Percentiles rank a stretch among this genome's conserved stretches.
These are phyloP conservation scores for Platanthera zijinensis DNA, from an alignment of 106 monocot genomes.

Conservation along the genomic window DNA sequence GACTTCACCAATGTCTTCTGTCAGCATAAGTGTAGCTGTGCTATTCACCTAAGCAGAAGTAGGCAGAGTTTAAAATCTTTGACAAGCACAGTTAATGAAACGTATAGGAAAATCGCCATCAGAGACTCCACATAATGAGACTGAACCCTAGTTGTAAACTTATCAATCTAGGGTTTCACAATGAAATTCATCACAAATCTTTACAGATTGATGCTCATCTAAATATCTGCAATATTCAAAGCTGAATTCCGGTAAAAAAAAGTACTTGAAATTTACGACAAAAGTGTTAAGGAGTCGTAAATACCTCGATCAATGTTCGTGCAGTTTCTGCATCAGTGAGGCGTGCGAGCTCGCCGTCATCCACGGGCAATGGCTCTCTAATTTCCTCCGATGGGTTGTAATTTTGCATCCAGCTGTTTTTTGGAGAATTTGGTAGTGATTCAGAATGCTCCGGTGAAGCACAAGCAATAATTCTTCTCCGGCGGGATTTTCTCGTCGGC, in stretches of 20 bases:
- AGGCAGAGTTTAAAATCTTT: background rate
- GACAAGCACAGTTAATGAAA: background rate
- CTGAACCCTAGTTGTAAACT: background rate
- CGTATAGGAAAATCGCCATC: background rate
- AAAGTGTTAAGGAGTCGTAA: background rate
- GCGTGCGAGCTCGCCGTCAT: conserved; percentile 3
- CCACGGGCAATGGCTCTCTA: conserved; percentile 4
- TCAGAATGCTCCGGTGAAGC: conserved; percentile 14
- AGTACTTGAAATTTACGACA: background rate
- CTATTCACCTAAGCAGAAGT: conserved; percentile 48
- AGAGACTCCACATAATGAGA: background rate
- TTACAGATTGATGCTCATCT: background rate
- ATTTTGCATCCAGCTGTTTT: conserved; percentile 1
- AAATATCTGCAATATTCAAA: background rate
- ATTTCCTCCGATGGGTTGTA: conserved; percentile 54
- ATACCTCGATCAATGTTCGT: conserved; percentile 49
- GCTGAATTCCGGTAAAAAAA: background rate
- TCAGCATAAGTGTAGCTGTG: conserved; percentile 61
- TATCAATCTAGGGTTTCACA: background rate
- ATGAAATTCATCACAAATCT: background rate
- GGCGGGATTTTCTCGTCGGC: background rate
- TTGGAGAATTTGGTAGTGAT: conserved; percentile 15
- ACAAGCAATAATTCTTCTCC: background rate
- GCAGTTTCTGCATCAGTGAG: conserved; percentile 54
- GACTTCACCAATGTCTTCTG: conserved; percentile 49